A percentile compares a stretch with the other conserved stretches of the same genome.
Evolutionary conservation across 2,329 filamentous ascomycete genomes (phyloP).

Genomic region (Zelopaecilomyces penicillatus): DNA sequence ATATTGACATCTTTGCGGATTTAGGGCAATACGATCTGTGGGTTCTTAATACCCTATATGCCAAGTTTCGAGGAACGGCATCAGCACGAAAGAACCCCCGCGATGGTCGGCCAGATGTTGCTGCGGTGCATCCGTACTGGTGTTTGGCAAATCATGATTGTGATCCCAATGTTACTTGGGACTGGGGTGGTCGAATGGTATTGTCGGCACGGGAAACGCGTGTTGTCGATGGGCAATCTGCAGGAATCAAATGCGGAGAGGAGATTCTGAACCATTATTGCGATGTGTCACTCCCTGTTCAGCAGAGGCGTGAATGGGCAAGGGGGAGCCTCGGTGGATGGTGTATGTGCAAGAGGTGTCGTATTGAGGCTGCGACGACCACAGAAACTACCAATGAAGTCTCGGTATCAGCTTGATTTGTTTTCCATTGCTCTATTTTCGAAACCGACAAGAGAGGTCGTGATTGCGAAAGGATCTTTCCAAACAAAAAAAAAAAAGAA

Average conservation of each 20-base stretch:
- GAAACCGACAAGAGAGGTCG: too few species aligned
- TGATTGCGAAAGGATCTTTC: too few species aligned
- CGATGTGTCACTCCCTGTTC: slow-evolving; percentile 69
- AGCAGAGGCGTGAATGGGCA: slow-evolving; percentile 81
- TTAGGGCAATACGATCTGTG: slow-evolving; percentile 59
- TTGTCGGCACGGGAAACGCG: slow-evolving; percentile 55
- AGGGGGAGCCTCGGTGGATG: slow-evolving; percentile 77
- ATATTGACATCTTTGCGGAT: slow-evolving; percentile 62
- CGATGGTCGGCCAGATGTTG: slow-evolving; percentile 80
- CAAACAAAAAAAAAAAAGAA: too few species aligned
- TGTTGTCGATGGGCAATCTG: slow-evolving; percentile 40
- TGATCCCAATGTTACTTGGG: slow-evolving; percentile 90
- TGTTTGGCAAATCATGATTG: slow-evolving; percentile 95
- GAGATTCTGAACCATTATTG: slow-evolving; percentile 95
- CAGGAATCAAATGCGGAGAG: slow-evolving; percentile 66
- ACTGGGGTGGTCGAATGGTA: slow-evolving; percentile 75
- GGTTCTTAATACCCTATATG: slow-evolving; percentile 85
- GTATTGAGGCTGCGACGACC: slow-evolving; percentile 52
- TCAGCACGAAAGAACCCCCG: slow-evolving; percentile 70
- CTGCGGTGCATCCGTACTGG: slow-evolving; percentile 91
- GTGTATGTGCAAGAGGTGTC: slow-evolving; percentile 80
- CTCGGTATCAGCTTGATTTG: background rate
- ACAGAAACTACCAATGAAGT: background rate
- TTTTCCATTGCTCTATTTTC: too few species aligned
- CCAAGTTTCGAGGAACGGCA: slow-evolving; percentile 88